Base-by-base conservation (phyloP, 2,329 filamentous ascomycete species). In the Phialophora chinensis region DNA sequence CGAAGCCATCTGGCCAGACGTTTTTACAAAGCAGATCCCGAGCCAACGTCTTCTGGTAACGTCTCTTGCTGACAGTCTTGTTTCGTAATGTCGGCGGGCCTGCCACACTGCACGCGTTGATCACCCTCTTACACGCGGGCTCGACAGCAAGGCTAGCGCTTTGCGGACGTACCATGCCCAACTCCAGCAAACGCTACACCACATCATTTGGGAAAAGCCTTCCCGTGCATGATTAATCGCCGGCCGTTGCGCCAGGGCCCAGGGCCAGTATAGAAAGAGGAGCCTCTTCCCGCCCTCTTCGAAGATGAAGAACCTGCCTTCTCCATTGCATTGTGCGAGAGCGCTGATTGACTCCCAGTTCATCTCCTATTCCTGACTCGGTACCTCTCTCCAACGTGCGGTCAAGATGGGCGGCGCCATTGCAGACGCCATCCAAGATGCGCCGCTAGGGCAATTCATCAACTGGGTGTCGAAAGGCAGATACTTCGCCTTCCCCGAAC, bases 391-490 rank as follows among this genome's bases (percentile, higher is more conserved):
- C 50, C 10, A 2, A 23, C 7, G 12, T 42, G 20, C 29, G 4
- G 29, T 38, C 44, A 58, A 49, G 23, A 68, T 68, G 66, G 52
- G 50, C 27, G 62, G 52, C 5, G 35, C 63, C 38, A 44, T 68
- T 35, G 50, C 57, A 44, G 63, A 64, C 17, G 29, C 67, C 12
- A 61, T 71, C 23, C 77, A 81, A 58, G 82, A 84, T 60, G 78
- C 82, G 17, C 76, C 79, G 20, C 78, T 84, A 55, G 82, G 82
- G 54, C 81, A 83, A 70, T 49, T 81, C n/a, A 63, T 84, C 12
- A 77, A 82, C 25, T 77, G 78, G 38, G 60, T 81, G 20, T 79
- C 80, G 3, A 70, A 75, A 1, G 80, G 80, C 57, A 79, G 78
- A 62, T 72, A 79, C 49, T 77, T 84, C 52, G 72, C 78, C 62